A percentile compares a stretch with the other conserved stretches of the same genome.
phyloP scores from a whole-genome alignment of 495 filamentous ascomycete species.

The Penicillium soppii region DNA sequence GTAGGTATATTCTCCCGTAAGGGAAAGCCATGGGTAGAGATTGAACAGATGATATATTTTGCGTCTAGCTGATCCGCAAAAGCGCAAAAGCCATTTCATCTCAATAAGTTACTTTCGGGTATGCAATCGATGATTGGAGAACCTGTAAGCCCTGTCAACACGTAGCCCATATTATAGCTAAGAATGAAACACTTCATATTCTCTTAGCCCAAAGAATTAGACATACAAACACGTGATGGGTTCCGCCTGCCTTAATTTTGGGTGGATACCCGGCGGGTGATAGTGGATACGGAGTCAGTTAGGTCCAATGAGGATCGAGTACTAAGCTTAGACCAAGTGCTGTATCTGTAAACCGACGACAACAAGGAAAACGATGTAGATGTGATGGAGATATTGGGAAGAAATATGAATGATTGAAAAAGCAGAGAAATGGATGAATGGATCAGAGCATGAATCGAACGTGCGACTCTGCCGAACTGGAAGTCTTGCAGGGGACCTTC shows the following conservation, averaged over 20 bases:
- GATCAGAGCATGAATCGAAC: background rate
- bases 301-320: background rate
- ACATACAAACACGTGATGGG: too few relatives aligned
- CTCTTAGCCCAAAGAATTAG: too few relatives aligned
- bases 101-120: conserved; percentile 25
- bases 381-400: background rate
- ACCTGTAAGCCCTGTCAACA: conserved; percentile 15
- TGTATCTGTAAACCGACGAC: background rate
- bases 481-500: background rate
- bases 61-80: conserved; percentile 20
- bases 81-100: conserved; percentile 24
- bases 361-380: background rate
- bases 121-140: conserved; percentile 13
- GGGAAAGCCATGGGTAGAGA: conserved; percentile 27
- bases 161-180: too few relatives aligned
- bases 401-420: background rate
- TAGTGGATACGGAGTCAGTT: conserved; percentile 20
- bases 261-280: conserved; percentile 33
- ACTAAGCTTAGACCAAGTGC: background rate
- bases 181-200: too few relatives aligned
- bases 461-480: background rate
- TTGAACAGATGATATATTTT: conserved; percentile 22
- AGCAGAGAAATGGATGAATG: background rate
- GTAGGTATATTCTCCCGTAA: conserved; percentile 31
- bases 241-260: too few relatives aligned